phyloP scores from a whole-genome alignment of 805 yeast species.

The Lachancea dasiensis region DNA sequence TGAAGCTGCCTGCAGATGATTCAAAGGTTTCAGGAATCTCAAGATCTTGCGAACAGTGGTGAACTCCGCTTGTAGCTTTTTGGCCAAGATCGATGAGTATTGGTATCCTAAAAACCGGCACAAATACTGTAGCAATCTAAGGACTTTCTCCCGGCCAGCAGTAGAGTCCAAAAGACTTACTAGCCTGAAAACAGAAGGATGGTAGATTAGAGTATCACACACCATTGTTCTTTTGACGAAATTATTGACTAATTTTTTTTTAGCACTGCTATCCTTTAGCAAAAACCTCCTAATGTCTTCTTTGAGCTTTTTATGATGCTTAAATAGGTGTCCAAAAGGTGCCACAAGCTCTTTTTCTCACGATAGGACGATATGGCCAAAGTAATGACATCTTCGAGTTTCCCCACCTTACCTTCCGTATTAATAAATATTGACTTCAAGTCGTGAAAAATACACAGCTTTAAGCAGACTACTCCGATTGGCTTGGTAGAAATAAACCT shows the following conservation, averaged over 20 bases:
- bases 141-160: slow-evolving; percentile 74
- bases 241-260: not conserved
- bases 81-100: slow-evolving; percentile 45
- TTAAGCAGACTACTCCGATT: too few relatives aligned
- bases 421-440: too few relatives aligned
- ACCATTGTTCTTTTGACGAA: slow-evolving; percentile 42
- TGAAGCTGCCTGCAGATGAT: slow-evolving; percentile 63
- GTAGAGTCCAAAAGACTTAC: slow-evolving; percentile 59
- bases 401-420: too few relatives aligned
- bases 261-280: too few relatives aligned
- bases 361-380: too few relatives aligned
- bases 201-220: slow-evolving; percentile 61
- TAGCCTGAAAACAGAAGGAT: slow-evolving; percentile 61
- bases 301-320: too few relatives aligned
- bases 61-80: slow-evolving; percentile 54
- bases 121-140: slow-evolving; percentile 75
- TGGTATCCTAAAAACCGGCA: slow-evolving; percentile 66
- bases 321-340: too few relatives aligned
- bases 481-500: too few relatives aligned
- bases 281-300: too few relatives aligned
- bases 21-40: slow-evolving; percentile 77
- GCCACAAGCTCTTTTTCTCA: too few relatives aligned
- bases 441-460: too few relatives aligned
- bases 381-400: too few relatives aligned
- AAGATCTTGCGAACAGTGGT: slow-evolving; percentile 74